phyloP scores from a whole-genome alignment of 306 rosid species.

The Prunus armeniaca region DNA sequence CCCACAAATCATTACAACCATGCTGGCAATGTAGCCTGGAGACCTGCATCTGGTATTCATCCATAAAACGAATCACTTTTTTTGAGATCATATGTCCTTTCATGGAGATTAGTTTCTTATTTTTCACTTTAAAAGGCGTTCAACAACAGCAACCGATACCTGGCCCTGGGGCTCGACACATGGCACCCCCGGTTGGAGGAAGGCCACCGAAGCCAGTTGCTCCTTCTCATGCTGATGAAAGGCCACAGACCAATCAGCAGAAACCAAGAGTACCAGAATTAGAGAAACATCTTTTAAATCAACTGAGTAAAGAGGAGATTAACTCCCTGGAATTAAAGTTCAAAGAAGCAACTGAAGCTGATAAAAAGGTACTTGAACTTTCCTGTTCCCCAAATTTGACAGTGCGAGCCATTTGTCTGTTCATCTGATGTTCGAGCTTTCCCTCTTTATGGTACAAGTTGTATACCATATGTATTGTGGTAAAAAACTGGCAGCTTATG shows the following conservation, averaged over 20 bases:
- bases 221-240: constrained; percentile 58
- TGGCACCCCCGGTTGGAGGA: constrained; percentile 37
- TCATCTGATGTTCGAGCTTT: constrained; percentile 18
- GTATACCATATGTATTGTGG: not conserved
- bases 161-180: constrained; percentile 48
- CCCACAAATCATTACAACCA: constrained; percentile 44
- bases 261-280: constrained; percentile 71
- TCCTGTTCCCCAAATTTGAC: constrained; percentile 8
- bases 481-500: not conserved
- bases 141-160: constrained; percentile 66
- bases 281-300: constrained; percentile 81
- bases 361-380: constrained; percentile 56
- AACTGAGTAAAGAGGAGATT: constrained; percentile 89
- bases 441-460: not conserved
- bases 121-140: constrained; percentile 45
- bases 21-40: constrained; percentile 56
- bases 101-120: constrained; percentile 17
- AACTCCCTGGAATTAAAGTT: constrained; percentile 62
- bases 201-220: constrained; percentile 69
- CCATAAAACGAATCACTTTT: constrained; percentile 9
- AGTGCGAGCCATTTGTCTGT: constrained; percentile 2
- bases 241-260: constrained; percentile 46
- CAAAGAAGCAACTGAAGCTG: constrained; percentile 88
- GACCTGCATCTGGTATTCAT: constrained; percentile 61
- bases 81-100: constrained; percentile 13